Conservation (phyloP, 2,329 filamentous ascomycete species). For the Coniochaeta sp. region DNA sequence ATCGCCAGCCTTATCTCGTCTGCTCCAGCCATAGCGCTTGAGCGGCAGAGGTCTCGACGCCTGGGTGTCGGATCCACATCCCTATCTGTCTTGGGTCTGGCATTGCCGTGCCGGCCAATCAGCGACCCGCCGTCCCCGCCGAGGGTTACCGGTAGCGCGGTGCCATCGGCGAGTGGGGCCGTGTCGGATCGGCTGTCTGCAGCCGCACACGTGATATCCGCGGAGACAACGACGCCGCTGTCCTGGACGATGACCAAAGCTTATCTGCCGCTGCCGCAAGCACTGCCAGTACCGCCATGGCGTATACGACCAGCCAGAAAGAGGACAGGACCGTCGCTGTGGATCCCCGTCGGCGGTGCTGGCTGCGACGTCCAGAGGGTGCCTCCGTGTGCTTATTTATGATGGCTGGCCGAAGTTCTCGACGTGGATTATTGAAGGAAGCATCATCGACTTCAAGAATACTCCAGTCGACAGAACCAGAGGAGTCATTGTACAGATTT, state of each 20-base stretch:
- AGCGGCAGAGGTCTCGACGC: not conserved
- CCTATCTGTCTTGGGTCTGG: not conserved
- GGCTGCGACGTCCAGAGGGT: not conserved
- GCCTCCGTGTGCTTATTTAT: not conserved
- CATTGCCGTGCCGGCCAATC: not conserved
- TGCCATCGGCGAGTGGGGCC: conserved; percentile 5
- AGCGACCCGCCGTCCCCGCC: not conserved
- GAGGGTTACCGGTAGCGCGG: not conserved
- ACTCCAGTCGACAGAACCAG: too few relatives aligned
- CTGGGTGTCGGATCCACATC: conserved; percentile 2
- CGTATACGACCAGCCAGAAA: not conserved
- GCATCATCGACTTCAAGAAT: not conserved
- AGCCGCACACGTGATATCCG: conserved; percentile 3
- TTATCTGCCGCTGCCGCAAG: too few relatives aligned
- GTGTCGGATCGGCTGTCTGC: not conserved
- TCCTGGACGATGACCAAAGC: too few relatives aligned
- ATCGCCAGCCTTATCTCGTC: not conserved
- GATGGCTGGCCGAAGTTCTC: not conserved
- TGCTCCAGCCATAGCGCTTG: not conserved
- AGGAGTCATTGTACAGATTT: too few relatives aligned
- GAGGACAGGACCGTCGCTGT: conserved; percentile 2
- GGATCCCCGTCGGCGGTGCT: conserved; percentile 2
- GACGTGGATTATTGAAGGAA: not conserved
- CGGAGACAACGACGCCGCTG: not conserved
- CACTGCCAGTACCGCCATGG: not conserved